Percentiles rank a stretch among this genome's conserved stretches.
Evolutionary conservation across 176 grass and related monocot genomes (phyloP).

Genomic region (Thalia dealbata): DNA sequence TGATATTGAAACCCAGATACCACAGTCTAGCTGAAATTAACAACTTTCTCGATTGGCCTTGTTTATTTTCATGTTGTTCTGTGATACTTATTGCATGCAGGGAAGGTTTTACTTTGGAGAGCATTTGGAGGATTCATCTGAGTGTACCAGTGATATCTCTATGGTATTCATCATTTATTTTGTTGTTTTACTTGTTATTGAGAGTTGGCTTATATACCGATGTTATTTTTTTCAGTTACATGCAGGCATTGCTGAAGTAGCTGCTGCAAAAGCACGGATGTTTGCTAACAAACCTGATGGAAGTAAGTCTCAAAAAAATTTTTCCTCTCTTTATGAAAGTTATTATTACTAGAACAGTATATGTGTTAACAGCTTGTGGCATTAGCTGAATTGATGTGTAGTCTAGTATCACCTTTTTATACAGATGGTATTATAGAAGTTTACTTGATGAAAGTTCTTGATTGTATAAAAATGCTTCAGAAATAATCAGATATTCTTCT

Average conservation of each 20-base stretch:
- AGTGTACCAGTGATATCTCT: slow-evolving; percentile 15
- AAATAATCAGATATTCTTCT: background rate
- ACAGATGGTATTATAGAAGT: background rate
- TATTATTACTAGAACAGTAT: background rate
- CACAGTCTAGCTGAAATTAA: background rate
- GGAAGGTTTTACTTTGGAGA: slow-evolving; percentile 30
- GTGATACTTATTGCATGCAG: slow-evolving; percentile 10
- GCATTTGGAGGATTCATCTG: slow-evolving; percentile 21
- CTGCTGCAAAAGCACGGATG: slow-evolving; percentile 38
- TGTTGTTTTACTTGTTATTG: background rate
- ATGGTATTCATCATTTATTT: slow-evolving; percentile 12
- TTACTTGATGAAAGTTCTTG: background rate
- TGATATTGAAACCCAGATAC: background rate
- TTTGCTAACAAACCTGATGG: slow-evolving; percentile 30
- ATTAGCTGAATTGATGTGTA: background rate
- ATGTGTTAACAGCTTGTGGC: background rate
- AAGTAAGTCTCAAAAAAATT: slow-evolving; percentile 20
- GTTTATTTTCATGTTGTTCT: background rate
- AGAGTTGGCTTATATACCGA: background rate
- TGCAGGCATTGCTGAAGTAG: slow-evolving; percentile 34
- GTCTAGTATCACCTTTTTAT: too few relatives aligned
- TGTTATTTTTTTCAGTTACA: slow-evolving; percentile 24
- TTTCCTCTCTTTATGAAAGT: background rate
- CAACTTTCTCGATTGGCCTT: background rate
- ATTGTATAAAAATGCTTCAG: background rate